Evolutionary conservation across 75 land plant genomes (phyloP).

Genomic region (Gnetum montanum): DNA sequence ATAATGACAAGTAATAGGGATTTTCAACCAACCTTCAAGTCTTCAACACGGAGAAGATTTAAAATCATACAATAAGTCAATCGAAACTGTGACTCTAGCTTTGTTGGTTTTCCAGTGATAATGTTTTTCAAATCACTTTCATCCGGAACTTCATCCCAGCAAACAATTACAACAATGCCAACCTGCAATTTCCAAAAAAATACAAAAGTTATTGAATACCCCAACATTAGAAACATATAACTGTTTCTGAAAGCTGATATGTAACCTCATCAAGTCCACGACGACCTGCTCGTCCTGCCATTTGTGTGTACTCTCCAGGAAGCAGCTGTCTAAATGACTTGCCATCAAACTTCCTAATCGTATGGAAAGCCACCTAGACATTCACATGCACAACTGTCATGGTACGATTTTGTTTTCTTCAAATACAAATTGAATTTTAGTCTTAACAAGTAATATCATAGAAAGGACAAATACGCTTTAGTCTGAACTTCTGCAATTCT

Average conservation of each 20-base stretch:
- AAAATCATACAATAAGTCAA: constrained; percentile 95
- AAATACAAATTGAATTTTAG: no score
- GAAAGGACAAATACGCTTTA: no score
- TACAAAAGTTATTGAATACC: not conserved
- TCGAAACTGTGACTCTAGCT: constrained; percentile 91
- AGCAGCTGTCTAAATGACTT: constrained; percentile 77
- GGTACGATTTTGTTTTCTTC: no score
- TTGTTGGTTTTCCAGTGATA: constrained; percentile 83
- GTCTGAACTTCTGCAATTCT: no score
- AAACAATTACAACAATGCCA: constrained; percentile 85
- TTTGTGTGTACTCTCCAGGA: constrained; percentile 98
- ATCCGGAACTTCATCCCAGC: constrained; percentile 96
- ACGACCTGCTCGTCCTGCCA: constrained; percentile 99
- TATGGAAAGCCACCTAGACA: constrained; percentile 95
- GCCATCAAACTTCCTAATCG: constrained; percentile 96
- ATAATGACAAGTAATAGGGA: not conserved
- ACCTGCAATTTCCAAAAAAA: constrained; percentile 36
- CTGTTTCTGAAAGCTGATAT: not conserved
- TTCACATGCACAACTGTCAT: no score
- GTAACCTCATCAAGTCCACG: constrained; percentile 89
- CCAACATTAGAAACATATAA: no score
- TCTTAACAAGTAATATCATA: no score
- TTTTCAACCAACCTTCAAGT: constrained; percentile 64
- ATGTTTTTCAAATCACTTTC: constrained; percentile 74
- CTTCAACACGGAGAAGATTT: constrained; percentile 97